phyloP scores from a whole-genome alignment of 2,329 filamentous ascomycete genomes.

The Endoconidiophora laricicola region DNA sequence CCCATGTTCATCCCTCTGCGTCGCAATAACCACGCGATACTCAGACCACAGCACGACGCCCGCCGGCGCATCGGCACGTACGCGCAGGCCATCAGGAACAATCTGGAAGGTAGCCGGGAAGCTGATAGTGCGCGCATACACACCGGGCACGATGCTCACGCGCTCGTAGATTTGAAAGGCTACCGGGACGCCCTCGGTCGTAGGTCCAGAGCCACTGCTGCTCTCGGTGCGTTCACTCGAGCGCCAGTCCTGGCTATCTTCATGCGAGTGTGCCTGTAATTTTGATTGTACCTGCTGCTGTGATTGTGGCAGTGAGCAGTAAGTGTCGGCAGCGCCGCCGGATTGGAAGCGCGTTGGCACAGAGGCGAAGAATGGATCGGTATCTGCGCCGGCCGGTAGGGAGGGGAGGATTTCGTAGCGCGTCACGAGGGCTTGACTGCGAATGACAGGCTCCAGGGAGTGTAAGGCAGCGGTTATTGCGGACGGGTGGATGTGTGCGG shows the following conservation, averaged over 20 bases:
- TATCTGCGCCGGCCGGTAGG: constrained; percentile 20
- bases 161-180: constrained; percentile 18
- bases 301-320: neutral
- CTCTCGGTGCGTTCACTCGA: too few relatives aligned
- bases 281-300: too few relatives aligned
- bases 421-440: constrained; percentile 23
- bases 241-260: too few relatives aligned
- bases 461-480: constrained; percentile 25
- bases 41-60: constrained; percentile 28
- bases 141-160: constrained; percentile 24
- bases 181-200: neutral
- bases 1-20: neutral
- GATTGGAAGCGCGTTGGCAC: neutral
- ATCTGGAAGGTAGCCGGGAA: constrained; percentile 29
- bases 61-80: constrained; percentile 26
- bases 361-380: constrained; percentile 26
- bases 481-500: constrained; percentile 22
- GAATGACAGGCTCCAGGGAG: constrained; percentile 25
- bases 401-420: constrained; percentile 22
- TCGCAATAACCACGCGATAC: constrained; percentile 14
- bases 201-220: neutral
- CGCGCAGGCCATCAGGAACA: constrained; percentile 25
- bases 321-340: neutral
- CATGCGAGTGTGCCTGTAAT: too few relatives aligned
- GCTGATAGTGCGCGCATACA: constrained; percentile 23